phyloP scores from a whole-genome alignment of 495 filamentous ascomycete genomes.

The Geoglossum glabrum region DNA sequence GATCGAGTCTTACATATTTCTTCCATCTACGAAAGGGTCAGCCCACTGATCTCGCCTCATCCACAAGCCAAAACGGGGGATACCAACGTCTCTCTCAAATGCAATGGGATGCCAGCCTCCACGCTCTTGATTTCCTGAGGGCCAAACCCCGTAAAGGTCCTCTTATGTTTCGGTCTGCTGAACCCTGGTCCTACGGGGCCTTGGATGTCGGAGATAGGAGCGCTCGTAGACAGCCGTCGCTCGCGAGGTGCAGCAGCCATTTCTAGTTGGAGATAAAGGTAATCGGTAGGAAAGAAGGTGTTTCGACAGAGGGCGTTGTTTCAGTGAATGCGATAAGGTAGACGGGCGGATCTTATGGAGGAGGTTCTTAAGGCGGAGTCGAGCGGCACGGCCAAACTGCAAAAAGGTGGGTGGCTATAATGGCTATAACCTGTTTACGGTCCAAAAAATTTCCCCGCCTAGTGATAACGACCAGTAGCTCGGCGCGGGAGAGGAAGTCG shows the following conservation, averaged over 20 bases:
- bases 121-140: slow-evolving; percentile 79
- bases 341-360: too few relatives aligned
- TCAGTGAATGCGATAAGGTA: not conserved
- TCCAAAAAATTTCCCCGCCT: not conserved
- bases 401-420: not conserved
- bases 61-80: not conserved
- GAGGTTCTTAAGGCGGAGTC: not conserved
- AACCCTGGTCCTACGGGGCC: slow-evolving; percentile 56
- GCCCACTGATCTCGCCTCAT: not conserved
- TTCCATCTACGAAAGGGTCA: slow-evolving; percentile 38
- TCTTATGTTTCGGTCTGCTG: slow-evolving; percentile 74
- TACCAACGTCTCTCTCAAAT: slow-evolving; percentile 58
- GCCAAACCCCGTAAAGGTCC: slow-evolving; percentile 83
- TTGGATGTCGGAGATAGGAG: slow-evolving; percentile 63
- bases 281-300: slow-evolving; percentile 4
- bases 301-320: not conserved
- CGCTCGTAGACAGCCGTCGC: slow-evolving; percentile 57
- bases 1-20: slow-evolving; percentile 39
- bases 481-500: not conserved
- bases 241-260: slow-evolving; percentile 23
- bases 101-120: slow-evolving; percentile 76
- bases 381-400: not conserved
- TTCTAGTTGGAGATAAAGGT: not conserved
- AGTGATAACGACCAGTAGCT: not conserved
- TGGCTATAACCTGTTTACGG: not conserved